phyloP scores from a whole-genome alignment of 139 green algal species.

The Chlamydomonas schloesseri region DNA sequence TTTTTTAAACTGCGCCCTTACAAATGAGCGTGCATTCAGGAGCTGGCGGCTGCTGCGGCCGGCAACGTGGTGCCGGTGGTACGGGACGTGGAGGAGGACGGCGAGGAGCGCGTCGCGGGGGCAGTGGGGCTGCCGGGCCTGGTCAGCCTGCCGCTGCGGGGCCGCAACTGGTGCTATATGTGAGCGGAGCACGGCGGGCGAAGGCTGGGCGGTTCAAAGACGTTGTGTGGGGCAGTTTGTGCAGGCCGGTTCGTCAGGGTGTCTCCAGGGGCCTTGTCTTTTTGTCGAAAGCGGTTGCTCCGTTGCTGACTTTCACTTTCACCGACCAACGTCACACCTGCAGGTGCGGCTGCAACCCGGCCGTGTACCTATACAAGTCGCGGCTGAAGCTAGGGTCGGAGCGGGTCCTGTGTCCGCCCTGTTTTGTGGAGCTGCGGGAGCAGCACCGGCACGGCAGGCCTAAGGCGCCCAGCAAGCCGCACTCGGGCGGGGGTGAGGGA shows the following conservation, averaged over 20 bases:
- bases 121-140: background rate
- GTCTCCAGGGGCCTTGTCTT: background rate
- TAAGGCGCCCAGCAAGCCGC: too few relatives aligned
- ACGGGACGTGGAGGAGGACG: background rate
- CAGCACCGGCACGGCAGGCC: background rate
- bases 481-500: background rate
- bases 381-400: background rate
- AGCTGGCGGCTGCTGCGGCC: background rate
- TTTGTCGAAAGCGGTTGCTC: background rate
- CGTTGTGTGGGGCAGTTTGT: too few relatives aligned
- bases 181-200: background rate
- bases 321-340: background rate
- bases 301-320: background rate
- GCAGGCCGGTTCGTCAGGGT: too few relatives aligned
- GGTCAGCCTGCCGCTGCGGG: conserved; percentile 11
- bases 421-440: conserved; percentile 7
- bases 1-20: too few relatives aligned
- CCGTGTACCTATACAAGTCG: conserved; percentile 8
- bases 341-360: conserved; percentile 33
- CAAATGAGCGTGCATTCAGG: too few relatives aligned
- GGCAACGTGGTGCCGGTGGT: conserved; percentile 3
- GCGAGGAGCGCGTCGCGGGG: background rate
- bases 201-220: background rate
- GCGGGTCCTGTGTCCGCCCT: background rate
- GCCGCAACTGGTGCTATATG: conserved; percentile 35